Evolutionary conservation across 2,329 filamentous ascomycete genomes (phyloP).

Genomic region (Fusarium lateritium): DNA sequence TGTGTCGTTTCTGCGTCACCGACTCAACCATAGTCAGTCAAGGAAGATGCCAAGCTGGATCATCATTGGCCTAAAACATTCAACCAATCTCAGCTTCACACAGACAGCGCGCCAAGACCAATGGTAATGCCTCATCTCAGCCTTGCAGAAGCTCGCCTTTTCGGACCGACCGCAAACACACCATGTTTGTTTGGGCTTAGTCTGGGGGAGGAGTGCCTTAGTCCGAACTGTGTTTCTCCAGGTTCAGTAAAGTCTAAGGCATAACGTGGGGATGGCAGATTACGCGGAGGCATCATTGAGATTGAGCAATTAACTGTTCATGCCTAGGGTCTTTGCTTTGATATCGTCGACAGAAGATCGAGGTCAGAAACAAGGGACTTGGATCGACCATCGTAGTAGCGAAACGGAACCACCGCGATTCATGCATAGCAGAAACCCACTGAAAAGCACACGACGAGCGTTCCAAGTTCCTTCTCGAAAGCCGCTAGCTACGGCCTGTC

Average conservation of each 20-base stretch:
- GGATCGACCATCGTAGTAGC: conserved; percentile 17
- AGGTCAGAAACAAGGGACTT: neutral
- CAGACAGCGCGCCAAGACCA: neutral
- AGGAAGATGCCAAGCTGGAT: conserved; percentile 6
- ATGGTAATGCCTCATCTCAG: conserved; percentile 32
- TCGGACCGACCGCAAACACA: conserved; percentile 46
- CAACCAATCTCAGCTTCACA: conserved; percentile 3
- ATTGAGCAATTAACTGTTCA: conserved; percentile 24
- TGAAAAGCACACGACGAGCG: conserved; percentile 39
- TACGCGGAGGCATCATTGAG: conserved; percentile 17
- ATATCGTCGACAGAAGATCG: neutral
- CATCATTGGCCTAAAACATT: neutral
- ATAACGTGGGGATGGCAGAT: conserved; percentile 20
- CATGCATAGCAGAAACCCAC: conserved; percentile 30
- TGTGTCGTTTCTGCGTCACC: conserved; percentile 11
- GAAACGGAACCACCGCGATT: conserved; percentile 27
- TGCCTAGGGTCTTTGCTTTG: neutral
- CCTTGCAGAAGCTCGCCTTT: conserved; percentile 47
- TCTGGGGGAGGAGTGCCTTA: conserved; percentile 24
- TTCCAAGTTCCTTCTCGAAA: conserved; percentile 46
- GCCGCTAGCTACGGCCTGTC: conserved; percentile 43
- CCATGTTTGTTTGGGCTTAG: conserved; percentile 39
- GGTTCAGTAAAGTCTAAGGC: conserved; percentile 34
- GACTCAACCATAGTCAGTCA: conserved; percentile 4
- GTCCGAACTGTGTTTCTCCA: conserved; percentile 44